Conservation (phyloP, 257 asterid genomes). For the Salvia hispanica region DNA sequence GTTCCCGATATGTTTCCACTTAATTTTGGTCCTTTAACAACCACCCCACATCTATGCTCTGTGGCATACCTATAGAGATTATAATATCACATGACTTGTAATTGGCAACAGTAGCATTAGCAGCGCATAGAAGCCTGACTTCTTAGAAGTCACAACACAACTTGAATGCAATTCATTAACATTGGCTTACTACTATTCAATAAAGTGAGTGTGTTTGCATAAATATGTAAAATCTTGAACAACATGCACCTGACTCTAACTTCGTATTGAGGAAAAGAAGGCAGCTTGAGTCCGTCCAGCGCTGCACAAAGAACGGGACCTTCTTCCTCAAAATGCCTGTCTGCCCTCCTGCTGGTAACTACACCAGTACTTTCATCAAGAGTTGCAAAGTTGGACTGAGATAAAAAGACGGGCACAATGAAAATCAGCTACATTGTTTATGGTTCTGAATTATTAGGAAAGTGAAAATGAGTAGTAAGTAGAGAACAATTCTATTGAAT, state of each 20-base stretch:
- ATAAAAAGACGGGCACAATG: slow-evolving; percentile 6
- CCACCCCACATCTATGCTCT: slow-evolving; percentile 99
- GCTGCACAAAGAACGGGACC: slow-evolving; percentile 94
- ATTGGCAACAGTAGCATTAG: slow-evolving; percentile 18
- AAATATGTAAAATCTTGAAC: slow-evolving; percentile 14
- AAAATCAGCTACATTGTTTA: neutral
- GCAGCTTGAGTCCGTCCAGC: slow-evolving; percentile 86
- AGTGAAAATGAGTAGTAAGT: neutral
- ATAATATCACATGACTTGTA: slow-evolving; percentile 24
- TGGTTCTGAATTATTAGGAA: slow-evolving; percentile 12
- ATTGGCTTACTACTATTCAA: slow-evolving; percentile 2
- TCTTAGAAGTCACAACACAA: slow-evolving; percentile 12
- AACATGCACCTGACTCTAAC: slow-evolving; percentile 82
- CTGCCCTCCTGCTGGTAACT: slow-evolving; percentile 90
- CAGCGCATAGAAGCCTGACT: neutral
- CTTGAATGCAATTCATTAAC: neutral
- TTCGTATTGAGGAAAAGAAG: slow-evolving; percentile 81
- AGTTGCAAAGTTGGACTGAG: slow-evolving; percentile 95
- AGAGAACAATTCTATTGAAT: neutral
- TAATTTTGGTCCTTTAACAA: slow-evolving; percentile 94
- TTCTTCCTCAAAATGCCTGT: slow-evolving; percentile 99
- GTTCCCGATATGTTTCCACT: slow-evolving; percentile 98
- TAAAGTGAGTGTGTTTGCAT: neutral
- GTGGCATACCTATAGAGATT: slow-evolving; percentile 76
- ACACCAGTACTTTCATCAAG: slow-evolving; percentile 81